phyloP scores from a whole-genome alignment of 768 basidiomycete species.

The Suillus sp. region DNA sequence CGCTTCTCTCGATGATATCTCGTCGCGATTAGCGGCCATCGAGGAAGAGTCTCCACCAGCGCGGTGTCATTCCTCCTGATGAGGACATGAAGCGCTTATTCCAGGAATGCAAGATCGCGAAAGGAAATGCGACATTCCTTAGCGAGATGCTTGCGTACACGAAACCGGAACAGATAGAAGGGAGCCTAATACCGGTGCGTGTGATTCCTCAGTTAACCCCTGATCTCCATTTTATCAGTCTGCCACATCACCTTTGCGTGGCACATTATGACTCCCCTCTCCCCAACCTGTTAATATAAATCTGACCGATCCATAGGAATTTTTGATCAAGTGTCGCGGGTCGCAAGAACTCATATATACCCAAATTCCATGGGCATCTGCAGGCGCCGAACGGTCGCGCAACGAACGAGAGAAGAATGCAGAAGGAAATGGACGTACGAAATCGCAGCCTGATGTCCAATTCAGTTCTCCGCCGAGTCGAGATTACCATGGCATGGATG shows the following conservation, averaged over 20 bases:
- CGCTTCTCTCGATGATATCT: not conserved
- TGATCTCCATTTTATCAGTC: not conserved
- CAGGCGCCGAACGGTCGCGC: constrained; percentile 75
- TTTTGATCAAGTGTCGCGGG: constrained; percentile 72
- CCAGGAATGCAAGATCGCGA: constrained; percentile 83
- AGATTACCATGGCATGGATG: constrained; percentile 23
- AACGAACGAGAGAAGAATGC: constrained; percentile 30
- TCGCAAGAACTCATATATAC: constrained; percentile 85
- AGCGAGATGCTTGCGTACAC: constrained; percentile 70
- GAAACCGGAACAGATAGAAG: constrained; percentile 66
- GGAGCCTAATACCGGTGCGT: constrained; percentile 68
- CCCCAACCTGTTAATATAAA: not conserved
- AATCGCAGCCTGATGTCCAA: constrained; percentile 16
- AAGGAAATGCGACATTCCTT: constrained; percentile 77
- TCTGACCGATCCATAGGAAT: constrained; percentile 59
- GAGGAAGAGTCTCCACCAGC: constrained; percentile 22
- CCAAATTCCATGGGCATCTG: constrained; percentile 90
- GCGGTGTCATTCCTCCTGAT: constrained; percentile 63
- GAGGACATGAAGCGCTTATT: constrained; percentile 84
- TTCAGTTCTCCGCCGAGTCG: constrained; percentile 2
- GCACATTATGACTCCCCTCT: not conserved
- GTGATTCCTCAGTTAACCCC: not conserved
- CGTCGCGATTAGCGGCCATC: constrained; percentile 1
- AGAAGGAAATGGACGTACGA: constrained; percentile 18
- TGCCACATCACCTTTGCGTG: not conserved